Evolutionary conservation across 108 stramenopile species (phyloP).

Genomic region (Nitzschia palea): DNA sequence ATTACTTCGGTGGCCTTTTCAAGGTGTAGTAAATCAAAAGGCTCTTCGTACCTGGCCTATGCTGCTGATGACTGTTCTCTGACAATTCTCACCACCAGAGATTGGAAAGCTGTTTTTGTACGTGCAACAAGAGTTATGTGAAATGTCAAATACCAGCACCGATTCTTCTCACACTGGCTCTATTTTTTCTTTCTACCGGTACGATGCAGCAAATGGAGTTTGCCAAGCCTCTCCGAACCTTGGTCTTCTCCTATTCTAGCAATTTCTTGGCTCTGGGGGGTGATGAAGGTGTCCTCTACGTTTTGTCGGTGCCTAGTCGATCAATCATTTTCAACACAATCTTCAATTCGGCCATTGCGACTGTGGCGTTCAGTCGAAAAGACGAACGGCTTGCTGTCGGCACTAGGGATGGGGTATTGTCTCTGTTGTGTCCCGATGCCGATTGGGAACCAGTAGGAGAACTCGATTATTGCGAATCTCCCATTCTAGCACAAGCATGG

Average conservation of each 20-base stretch:
- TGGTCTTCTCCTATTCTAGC: slow-evolving; percentile 43
- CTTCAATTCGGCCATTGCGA: slow-evolving; percentile 26
- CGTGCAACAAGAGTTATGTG: background rate
- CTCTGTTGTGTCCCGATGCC: slow-evolving; percentile 21
- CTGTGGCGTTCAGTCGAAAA: slow-evolving; percentile 28
- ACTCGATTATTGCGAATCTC: slow-evolving; percentile 37
- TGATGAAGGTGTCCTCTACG: slow-evolving; percentile 34
- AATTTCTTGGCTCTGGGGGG: slow-evolving; percentile 45
- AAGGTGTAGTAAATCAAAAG: slow-evolving; percentile 16
- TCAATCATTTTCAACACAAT: slow-evolving; percentile 36
- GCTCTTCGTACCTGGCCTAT: slow-evolving; percentile 35
- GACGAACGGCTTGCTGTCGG: slow-evolving; percentile 45
- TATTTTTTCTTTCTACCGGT: background rate
- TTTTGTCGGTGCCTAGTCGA: slow-evolving; percentile 33
- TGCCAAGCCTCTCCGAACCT: slow-evolving; percentile 32
- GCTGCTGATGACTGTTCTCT: slow-evolving; percentile 34
- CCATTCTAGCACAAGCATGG: slow-evolving; percentile 38
- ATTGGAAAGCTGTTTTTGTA: slow-evolving; percentile 38
- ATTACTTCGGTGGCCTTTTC: slow-evolving; percentile 41
- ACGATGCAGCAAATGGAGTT: slow-evolving; percentile 44
- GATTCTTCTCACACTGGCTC: background rate
- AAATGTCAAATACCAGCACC: background rate
- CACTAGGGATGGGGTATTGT: slow-evolving; percentile 29
- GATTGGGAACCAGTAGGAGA: slow-evolving; percentile 36
- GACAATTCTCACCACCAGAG: slow-evolving; percentile 34